Percentiles rank a stretch among this genome's conserved stretches.
phyloP scores from a whole-genome alignment of 306 rosid genomes.

The barrel medic (Medicago truncatula) region MtrunA17r5.0-ANR NC_053049.1:1627001-1627500 shows the following conservation, averaged over 20 bases:
- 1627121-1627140: too few relatives aligned
- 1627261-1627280: too few relatives aligned
- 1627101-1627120: too few relatives aligned
- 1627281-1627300: too few relatives aligned
- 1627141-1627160: not conserved
- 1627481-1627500: constrained; percentile 37
- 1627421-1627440: not conserved
- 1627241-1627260: too few relatives aligned
- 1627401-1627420: not conserved
- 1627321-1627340: not conserved
- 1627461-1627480: constrained; percentile 38
- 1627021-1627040: too few relatives aligned
- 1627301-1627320: too few relatives aligned
- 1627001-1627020: too few relatives aligned
- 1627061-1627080: too few relatives aligned
- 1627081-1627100: too few relatives aligned
- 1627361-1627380: not conserved
- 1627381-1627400: not conserved
- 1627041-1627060: too few relatives aligned
- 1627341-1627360: not conserved
- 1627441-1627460: not conserved
- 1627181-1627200: not conserved
- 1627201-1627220: not conserved
- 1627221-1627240: too few relatives aligned
- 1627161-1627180: not conserved